These are phyloP conservation scores for Porphyrellus cyaneotinctus DNA, from an alignment of 768 basidiomycete species.

Conservation along the genomic window DNA sequence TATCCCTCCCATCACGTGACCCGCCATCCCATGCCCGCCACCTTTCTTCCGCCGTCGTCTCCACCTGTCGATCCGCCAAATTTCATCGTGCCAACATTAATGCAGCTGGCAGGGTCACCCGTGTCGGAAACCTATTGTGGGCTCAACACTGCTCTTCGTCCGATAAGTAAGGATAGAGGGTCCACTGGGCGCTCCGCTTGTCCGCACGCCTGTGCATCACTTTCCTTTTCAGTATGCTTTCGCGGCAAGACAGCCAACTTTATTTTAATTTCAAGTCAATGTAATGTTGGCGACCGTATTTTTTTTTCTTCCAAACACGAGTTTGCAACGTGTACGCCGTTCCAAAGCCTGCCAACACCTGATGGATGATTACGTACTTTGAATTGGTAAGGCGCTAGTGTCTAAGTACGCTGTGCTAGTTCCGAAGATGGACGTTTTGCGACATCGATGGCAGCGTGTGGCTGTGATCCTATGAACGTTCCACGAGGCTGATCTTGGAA, in stretches of 20 bases:
- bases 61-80: not conserved
- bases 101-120: constrained; percentile 2
- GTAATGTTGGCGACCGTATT: not conserved
- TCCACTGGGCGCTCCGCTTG: constrained; percentile 13
- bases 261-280: not conserved
- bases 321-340: constrained; percentile 21
- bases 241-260: not conserved
- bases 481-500: constrained; percentile 19
- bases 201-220: not conserved
- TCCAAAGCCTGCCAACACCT: constrained; percentile 8
- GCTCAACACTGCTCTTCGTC: constrained; percentile 6
- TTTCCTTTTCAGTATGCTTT: not conserved
- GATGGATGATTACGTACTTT: constrained; percentile 16
- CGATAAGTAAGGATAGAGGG: constrained; percentile 15
- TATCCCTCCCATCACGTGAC: constrained; percentile 16
- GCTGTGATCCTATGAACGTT: constrained; percentile 24
- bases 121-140: constrained; percentile 2
- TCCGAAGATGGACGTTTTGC: not conserved
- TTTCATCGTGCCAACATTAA: not conserved
- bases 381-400: constrained; percentile 4
- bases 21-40: not conserved
- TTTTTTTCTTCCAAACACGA: not conserved
- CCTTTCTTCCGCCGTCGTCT: not conserved
- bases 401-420: not conserved
- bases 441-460: constrained; percentile 12